Evolutionary conservation across 2,329 filamentous ascomycete species (phyloP).

Genomic region (Neofusicoccum ribis): DNA sequence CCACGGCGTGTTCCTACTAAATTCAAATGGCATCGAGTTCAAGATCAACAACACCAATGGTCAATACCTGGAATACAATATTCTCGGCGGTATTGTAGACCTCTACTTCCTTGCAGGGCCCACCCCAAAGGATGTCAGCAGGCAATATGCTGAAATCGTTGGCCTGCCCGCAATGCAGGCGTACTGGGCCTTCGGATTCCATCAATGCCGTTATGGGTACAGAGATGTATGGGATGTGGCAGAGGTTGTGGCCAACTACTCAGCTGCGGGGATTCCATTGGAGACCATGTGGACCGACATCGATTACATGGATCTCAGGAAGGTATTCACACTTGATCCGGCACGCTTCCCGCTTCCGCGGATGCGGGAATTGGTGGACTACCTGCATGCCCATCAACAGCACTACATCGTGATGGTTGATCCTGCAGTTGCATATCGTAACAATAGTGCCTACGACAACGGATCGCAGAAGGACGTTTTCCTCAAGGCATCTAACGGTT

Average conservation of each 20-base stretch:
- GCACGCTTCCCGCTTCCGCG: conserved; percentile 61
- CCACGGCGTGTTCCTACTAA: conserved; percentile 38
- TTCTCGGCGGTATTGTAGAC: conserved; percentile 74
- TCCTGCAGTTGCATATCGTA: conserved; percentile 54
- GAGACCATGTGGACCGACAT: conserved; percentile 77
- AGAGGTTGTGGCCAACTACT: conserved; percentile 69
- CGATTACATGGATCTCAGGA: conserved; percentile 64
- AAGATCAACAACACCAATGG: conserved; percentile 66
- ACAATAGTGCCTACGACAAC: conserved; percentile 60
- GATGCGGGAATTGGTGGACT: conserved; percentile 65
- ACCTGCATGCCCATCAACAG: conserved; percentile 67
- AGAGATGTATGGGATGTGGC: conserved; percentile 64
- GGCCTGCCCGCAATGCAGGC: conserved; percentile 52
- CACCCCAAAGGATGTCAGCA: conserved; percentile 47
- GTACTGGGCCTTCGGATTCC: conserved; percentile 56
- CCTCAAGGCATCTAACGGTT: conserved; percentile 56
- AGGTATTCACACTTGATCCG: conserved; percentile 66
- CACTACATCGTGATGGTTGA: conserved; percentile 80
- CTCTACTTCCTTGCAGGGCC: conserved; percentile 55
- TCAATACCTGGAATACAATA: conserved; percentile 78
- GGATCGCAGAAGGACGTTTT: conserved; percentile 61
- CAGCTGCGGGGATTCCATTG: conserved; percentile 63
- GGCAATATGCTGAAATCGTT: conserved; percentile 53
- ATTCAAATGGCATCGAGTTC: conserved; percentile 63
- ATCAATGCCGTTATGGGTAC: conserved; percentile 55